Percentiles rank a stretch among this genome's conserved stretches.
These are phyloP conservation scores for Tuber aestivum DNA, from an alignment of 495 filamentous ascomycete species.

Conservation along the genomic window DNA sequence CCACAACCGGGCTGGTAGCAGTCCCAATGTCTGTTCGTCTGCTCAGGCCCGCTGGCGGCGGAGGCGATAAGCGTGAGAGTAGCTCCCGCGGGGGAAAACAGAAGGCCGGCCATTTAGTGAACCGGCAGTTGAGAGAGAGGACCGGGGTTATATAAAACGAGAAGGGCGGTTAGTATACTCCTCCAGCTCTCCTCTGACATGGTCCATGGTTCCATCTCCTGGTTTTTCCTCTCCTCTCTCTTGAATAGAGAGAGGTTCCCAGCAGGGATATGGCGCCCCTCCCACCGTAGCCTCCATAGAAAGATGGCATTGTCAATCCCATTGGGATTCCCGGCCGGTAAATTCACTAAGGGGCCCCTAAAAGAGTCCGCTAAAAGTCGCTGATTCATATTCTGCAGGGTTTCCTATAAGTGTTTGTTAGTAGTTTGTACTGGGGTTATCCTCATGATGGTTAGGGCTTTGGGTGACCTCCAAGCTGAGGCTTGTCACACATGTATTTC, in stretches of 20 bases:
- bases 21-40: slow-evolving; percentile 57
- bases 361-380: neutral
- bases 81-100: slow-evolving; percentile 10
- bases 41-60: slow-evolving; percentile 17
- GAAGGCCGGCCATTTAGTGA: slow-evolving; percentile 19
- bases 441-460: too few species aligned
- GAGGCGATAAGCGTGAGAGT: slow-evolving; percentile 23
- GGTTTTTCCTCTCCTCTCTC: neutral
- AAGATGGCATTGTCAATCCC: neutral
- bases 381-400: neutral
- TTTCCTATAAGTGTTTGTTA: too few species aligned
- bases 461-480: too few species aligned
- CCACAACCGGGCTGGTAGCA: slow-evolving; percentile 64
- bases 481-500: too few species aligned
- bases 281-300: neutral
- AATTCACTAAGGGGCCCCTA: neutral
- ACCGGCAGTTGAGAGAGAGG: neutral
- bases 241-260: neutral
- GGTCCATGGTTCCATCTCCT: neutral
- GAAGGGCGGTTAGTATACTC: neutral
- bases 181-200: neutral
- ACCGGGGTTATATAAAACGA: neutral
- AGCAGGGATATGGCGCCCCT: neutral
- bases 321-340: neutral
- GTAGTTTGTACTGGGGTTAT: too few species aligned